Evolutionary conservation across 768 basidiomycete genomes (phyloP), one percentile per base, ranked within the genome.

Genomic region (Baorangia bicolor): DNA sequence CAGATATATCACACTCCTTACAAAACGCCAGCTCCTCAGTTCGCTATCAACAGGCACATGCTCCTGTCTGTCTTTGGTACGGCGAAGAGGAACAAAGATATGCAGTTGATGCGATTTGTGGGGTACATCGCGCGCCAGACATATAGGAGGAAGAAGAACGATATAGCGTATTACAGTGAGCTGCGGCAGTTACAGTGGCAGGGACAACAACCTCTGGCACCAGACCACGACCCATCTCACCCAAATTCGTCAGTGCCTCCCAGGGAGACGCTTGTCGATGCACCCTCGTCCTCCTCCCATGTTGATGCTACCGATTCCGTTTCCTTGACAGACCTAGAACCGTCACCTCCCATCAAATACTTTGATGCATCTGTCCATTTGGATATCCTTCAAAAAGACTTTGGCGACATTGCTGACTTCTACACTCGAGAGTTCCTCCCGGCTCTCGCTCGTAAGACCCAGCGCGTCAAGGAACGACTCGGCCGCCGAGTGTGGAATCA

Each of bases 401-500:
- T 85, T 38, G 58, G 63, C 20, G 78, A 83, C 55, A 72, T 92
- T 23, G 68, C 75, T 49, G 61, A 68, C 3, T 76, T 90, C 49
- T 66, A 75, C 35, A 58, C 65, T 3, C 46, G 60, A 47, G 60
- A 64, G 23, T 75, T 72, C 31, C 68, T 84, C 13, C 70, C 72
- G n/a, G 70, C 79, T 3, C 58, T 82, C 8, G 78, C 73, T 6
- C 81, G 87, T 11, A 81, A 75, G 18, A 74, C 75, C 3, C 81
- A 86, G 58, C 81, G 89, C 18, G 53, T 83, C n/a, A 90, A 90
- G 71, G 88, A 92, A 71, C 77, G 82, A 30, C 71, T 91, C n/a
- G 88, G 88, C 10, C 82, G 90, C n/a, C 83, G 90, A 12, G 81
- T 92, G 1, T 90, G 88, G 88, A 67, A 59, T 6, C 75, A 68